Evolutionary conservation across 805 yeast species (phyloP).

Genomic region (Grigorovia transvaalensis): DNA sequence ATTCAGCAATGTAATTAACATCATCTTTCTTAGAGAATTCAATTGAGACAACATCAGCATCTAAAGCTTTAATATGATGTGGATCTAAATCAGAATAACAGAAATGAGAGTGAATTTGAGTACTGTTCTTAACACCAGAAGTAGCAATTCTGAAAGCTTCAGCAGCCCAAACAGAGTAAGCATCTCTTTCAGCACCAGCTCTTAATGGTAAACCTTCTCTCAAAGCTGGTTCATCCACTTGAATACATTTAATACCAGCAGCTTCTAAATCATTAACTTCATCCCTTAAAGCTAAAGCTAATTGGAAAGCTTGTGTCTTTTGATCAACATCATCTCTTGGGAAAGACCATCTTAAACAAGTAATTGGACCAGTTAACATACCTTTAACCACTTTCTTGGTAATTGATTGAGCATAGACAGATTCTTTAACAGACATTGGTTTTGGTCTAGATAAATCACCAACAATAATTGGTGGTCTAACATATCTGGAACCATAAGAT

Average conservation of each 20-base stretch:
- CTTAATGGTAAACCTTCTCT: constrained; percentile 99
- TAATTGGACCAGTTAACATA: constrained; percentile 99
- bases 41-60: constrained; percentile 98
- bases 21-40: constrained; percentile 99
- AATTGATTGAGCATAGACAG: constrained; percentile 96
- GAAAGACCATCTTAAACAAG: constrained; percentile 99
- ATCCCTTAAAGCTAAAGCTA: constrained; percentile 95
- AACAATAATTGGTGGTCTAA: constrained; percentile 97
- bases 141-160: constrained; percentile 99
- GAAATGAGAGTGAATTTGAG: constrained; percentile 99
- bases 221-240: constrained; percentile 99
- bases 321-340: constrained; percentile 97
- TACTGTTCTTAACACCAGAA: constrained; percentile 87
- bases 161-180: constrained; percentile 97
- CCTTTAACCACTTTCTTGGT: constrained; percentile 97
- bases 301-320: constrained; percentile 90
- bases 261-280: constrained; percentile 97
- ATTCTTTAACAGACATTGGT: constrained; percentile 98
- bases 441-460: constrained; percentile 99
- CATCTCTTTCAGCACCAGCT: constrained; percentile 93
- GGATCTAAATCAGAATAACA: constrained; percentile 99
- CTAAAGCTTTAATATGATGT: constrained; percentile 97
- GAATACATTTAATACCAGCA: constrained; percentile 96
- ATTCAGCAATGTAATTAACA: constrained; percentile 95
- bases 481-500: constrained; percentile 99